Percentiles rank a stretch among this genome's conserved stretches.
Evolutionary conservation across 768 basidiomycete genomes (phyloP).

Genomic region (Suillus ampliporus): DNA sequence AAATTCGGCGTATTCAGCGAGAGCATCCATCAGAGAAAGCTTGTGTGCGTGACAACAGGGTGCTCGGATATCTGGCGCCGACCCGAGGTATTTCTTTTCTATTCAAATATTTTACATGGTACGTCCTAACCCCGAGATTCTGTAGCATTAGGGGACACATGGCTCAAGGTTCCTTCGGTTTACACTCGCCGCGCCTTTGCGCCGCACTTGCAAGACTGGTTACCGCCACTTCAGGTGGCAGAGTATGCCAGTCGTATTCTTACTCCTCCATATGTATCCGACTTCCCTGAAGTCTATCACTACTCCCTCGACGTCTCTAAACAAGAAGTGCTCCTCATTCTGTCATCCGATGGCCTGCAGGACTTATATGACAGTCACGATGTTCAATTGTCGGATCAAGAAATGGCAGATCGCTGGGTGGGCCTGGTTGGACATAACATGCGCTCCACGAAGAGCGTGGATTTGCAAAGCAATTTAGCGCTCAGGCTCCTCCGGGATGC

Average conservation of each 20-base stretch:
- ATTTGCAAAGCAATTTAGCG: constrained; percentile 40
- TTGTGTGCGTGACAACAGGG: constrained; percentile 38
- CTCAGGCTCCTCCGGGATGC: constrained; percentile 47
- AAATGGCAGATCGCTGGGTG: constrained; percentile 43
- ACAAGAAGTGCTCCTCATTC: constrained; percentile 41
- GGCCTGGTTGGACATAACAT: constrained; percentile 35
- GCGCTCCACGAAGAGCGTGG: constrained; percentile 24
- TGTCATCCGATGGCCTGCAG: constrained; percentile 53
- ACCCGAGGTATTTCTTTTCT: constrained; percentile 38
- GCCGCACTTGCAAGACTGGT: constrained; percentile 30
- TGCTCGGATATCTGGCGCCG: constrained; percentile 45
- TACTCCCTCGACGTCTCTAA: constrained; percentile 29
- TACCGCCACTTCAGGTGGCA: constrained; percentile 20
- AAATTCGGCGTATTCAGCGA: constrained; percentile 31
- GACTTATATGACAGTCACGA: constrained; percentile 45
- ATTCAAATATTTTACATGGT: not conserved
- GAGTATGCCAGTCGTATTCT: constrained; percentile 41
- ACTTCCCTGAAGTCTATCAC: constrained; percentile 47
- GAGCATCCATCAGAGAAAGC: constrained; percentile 38
- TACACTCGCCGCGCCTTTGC: constrained; percentile 41
- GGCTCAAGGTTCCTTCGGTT: constrained; percentile 39
- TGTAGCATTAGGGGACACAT: constrained; percentile 34
- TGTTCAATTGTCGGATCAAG: constrained; percentile 25
- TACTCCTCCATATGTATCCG: constrained; percentile 54
- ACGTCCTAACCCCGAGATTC: constrained; percentile 19